Evolutionary conservation across 257 asterid species (phyloP).

Genomic region (Plantago elongata): DNA sequence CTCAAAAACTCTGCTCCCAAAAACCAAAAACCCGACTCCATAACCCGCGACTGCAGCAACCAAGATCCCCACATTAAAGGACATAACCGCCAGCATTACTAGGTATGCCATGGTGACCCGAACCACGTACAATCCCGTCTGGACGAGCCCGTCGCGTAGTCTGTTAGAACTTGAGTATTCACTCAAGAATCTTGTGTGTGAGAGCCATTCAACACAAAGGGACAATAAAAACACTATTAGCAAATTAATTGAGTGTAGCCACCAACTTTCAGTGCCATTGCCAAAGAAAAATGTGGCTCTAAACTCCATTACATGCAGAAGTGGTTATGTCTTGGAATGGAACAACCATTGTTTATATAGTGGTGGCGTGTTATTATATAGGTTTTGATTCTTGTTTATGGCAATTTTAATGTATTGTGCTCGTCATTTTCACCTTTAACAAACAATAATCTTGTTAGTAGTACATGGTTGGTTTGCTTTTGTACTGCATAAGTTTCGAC

Average conservation of each 20-base stretch:
- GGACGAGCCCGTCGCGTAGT: slow-evolving; percentile 22
- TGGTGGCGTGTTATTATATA: too few relatives aligned
- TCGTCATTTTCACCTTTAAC: too few relatives aligned
- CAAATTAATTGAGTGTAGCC: slow-evolving; percentile 17
- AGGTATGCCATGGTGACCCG: slow-evolving; percentile 23
- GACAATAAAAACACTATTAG: slow-evolving; percentile 19
- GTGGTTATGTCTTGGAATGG: too few relatives aligned
- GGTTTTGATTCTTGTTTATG: too few relatives aligned
- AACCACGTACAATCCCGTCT: slow-evolving; percentile 20
- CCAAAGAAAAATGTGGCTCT: slow-evolving; percentile 19
- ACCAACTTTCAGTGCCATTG: slow-evolving; percentile 15
- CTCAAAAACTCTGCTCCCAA: slow-evolving; percentile 23
- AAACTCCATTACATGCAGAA: slow-evolving; percentile 9
- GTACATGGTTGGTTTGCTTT: too few relatives aligned
- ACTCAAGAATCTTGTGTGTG: slow-evolving; percentile 27
- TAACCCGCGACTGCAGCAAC: slow-evolving; percentile 28
- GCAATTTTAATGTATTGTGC: too few relatives aligned
- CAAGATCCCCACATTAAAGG: slow-evolving; percentile 24
- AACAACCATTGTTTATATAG: too few relatives aligned
- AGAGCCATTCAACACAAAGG: slow-evolving; percentile 23
- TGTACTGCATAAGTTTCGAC: too few relatives aligned
- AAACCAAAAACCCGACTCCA: slow-evolving; percentile 27
- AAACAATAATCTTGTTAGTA: too few relatives aligned
- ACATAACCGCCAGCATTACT: slow-evolving; percentile 38
- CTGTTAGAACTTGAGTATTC: background rate